Evolutionary conservation across 1,284 basidiomycete genomes (phyloP), one percentile per base, ranked within the genome.

Genomic region (Irpex sp.): DNA sequence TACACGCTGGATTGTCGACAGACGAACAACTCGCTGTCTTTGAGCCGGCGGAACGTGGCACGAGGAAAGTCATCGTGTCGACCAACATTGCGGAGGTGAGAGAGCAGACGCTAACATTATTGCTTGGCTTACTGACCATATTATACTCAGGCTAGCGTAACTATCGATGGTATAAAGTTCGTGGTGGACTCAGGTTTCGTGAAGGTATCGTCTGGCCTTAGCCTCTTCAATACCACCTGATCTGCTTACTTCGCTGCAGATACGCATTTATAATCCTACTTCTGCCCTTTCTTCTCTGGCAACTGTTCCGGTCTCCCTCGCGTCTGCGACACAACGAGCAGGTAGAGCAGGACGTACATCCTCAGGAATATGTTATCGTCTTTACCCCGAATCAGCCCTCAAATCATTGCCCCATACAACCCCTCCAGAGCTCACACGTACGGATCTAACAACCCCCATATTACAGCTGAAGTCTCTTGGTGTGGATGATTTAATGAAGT

Each of bases 121-220:
- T 19, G 47, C 19, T 7, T 15, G 19, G 7, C 17, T 50, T 4
- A 4, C n/a, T 50, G 13, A 19, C 49, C n/a, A 4, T 19, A 17
- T 11, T 4, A n/a, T n/a, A n/a, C 19, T 4, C 11, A 92, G 90
- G 92, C 97, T 19, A 96, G 94, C 74, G 92, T 99, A 13, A 99
- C 97, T 0, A 97, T 99, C 63, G 94, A 98, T 57, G 95, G 95
- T 0, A 90, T 99, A 67, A 90, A 90, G 68, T 98, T 90, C 71
- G 96, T 99, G n/a, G 83, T 99, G 4, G 97, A 99, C 71, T 90
- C 87, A 61, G 97, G 97, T 3, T 94, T 95, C 70, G 95, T 97
- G 66, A 99, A 99, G 84, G 93, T 93, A 66, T 47, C 80, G 11
- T 6, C 9, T 65, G 33, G 35, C 26, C 2, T 49, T 9, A 6